Base-by-base conservation (phyloP, 805 yeast species). In the Candida mattraensis region DNA sequence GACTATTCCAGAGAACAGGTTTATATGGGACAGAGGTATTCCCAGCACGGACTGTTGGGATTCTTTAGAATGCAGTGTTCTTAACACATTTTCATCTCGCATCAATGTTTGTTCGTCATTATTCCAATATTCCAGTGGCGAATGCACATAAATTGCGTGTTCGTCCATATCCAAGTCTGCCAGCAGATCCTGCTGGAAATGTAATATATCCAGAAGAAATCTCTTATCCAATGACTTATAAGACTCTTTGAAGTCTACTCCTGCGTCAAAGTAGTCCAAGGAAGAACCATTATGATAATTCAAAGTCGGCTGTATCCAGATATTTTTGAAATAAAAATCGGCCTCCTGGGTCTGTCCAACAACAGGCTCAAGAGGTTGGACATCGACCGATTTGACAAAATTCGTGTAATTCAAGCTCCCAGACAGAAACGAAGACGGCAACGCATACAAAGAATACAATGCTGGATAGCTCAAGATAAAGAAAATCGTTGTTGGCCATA, bases 401-500 rank as follows among this genome's bases (percentile, higher is more conserved):
- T 40, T 32, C 32, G 46, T 32, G 27, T 33, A 34, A 21, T 26
- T 37, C 31, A 30, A 35, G 33, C 35, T 27, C 18, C 33, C 48
- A 29, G 30, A 29, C 24, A 38, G 33, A 4, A 39, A 22, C 19
- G 37, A 22, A 7, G 45, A 49, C 5, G 63, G 50, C 9, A 59
- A 46, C n/a, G 59, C 49, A 30, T 51, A 54, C 3, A 64, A 34
- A 9, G 67, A 44, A 45, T 68, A 66, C 9, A 76, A 47, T 0
- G 77, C 52, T 2, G 80, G 78, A 45, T 74, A 76, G 7, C 78
- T 63, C 15, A 76, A 39, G 4, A 71, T 54, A 39, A 76, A 69
- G 7, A 69, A 64, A 2, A 73, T 37, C 3, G 76, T 51, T 3
- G 70, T 60, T 1, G 82, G 80, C 63, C 71, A 60, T 7, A 77